phyloP scores from a whole-genome alignment of 2,329 filamentous ascomycete genomes.

The Fusarium metavorans region DNA sequence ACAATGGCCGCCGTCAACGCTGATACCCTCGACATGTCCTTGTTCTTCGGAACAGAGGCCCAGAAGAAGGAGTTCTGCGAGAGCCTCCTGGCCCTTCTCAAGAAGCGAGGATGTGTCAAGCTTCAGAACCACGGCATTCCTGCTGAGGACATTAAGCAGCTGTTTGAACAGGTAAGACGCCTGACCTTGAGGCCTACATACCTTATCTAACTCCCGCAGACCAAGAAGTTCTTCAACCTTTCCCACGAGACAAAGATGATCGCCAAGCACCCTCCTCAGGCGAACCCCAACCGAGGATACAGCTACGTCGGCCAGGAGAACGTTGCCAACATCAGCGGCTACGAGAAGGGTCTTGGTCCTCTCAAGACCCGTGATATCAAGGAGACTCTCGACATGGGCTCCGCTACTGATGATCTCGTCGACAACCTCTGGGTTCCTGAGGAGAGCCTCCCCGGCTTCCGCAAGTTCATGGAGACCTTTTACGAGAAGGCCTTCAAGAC shows the following conservation, averaged over 20 bases:
- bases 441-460: conserved; percentile 39
- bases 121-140: conserved; percentile 44
- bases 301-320: conserved; percentile 52
- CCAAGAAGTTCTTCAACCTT: conserved; percentile 47
- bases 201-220: conserved; percentile 28
- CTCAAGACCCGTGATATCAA: conserved; percentile 63
- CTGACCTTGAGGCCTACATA: no score
- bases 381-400: conserved; percentile 56
- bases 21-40: conserved; percentile 45
- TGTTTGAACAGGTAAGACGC: conserved; percentile 33
- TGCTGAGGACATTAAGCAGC: conserved; percentile 31
- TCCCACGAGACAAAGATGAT: conserved; percentile 48
- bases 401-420: conserved; percentile 46
- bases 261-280: conserved; percentile 47
- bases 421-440: conserved; percentile 47
- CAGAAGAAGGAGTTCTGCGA: conserved; percentile 43
- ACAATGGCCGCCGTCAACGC: conserved; percentile 31
- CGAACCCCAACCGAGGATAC: conserved; percentile 53
- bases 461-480: conserved; percentile 63
- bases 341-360: conserved; percentile 60
- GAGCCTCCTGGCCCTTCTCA: conserved; percentile 39
- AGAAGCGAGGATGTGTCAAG: conserved; percentile 42
- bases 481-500: conserved; percentile 77
- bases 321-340: conserved; percentile 50
- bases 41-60: conserved; percentile 44